A percentile compares a stretch with the other conserved stretches of the same genome.
Conservation (phyloP, 257 asterid species). For the Anisodus acutangulus region DNA sequence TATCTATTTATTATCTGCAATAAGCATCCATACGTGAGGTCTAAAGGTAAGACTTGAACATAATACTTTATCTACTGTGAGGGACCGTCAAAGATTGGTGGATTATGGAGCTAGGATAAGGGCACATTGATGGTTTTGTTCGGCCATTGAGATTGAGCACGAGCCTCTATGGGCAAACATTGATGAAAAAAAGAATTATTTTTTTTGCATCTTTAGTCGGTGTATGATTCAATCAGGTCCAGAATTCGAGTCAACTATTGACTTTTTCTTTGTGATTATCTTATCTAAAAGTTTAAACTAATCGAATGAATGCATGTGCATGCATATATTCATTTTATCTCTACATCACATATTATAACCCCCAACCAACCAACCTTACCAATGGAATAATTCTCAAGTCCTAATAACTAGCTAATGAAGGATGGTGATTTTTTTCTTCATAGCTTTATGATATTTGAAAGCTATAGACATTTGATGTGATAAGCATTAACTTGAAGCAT, state of each 20-base stretch:
- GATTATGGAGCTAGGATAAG: background rate
- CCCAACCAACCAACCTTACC: too few species aligned
- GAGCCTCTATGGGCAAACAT: conserved; percentile 8
- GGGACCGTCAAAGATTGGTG: background rate
- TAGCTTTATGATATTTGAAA: background rate
- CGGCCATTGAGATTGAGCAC: background rate
- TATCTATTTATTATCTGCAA: too few species aligned
- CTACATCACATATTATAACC: background rate
- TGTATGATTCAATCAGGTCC: background rate
- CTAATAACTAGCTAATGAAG: background rate
- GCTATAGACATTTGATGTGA: conserved; percentile 21
- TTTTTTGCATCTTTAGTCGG: background rate
- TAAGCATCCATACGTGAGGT: background rate
- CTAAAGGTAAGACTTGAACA: background rate
- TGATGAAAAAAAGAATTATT: background rate
- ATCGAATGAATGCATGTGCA: background rate
- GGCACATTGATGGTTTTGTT: background rate
- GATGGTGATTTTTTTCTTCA: background rate
- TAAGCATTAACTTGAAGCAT: background rate
- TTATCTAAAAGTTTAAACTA: background rate
- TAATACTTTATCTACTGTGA: too few species aligned
- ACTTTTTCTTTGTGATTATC: background rate
- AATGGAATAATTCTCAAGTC: background rate
- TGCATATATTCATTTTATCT: background rate
- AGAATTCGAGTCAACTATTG: background rate